These are phyloP conservation scores for Juncus inflexus DNA, from an alignment of 176 grass and related monocot genomes.

Conservation along the genomic window DNA sequence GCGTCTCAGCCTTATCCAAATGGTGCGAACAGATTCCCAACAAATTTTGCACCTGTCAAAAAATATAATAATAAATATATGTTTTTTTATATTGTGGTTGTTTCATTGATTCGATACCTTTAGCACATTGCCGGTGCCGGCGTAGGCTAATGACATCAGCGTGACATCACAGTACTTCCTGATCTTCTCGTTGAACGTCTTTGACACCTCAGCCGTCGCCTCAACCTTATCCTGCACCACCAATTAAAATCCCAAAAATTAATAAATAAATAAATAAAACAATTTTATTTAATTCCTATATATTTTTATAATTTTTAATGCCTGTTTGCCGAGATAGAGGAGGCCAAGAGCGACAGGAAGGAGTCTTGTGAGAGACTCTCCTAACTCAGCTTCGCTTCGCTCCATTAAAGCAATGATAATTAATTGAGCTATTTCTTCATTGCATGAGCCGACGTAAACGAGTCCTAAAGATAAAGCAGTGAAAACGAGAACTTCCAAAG, in stretches of 20 bases:
- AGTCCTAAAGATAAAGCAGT: constrained; percentile 77
- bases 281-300: background rate
- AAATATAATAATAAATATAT: background rate
- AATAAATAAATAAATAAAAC: background rate
- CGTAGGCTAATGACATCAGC: constrained; percentile 93
- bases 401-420: constrained; percentile 96
- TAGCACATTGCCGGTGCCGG: constrained; percentile 96
- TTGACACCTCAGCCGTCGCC: constrained; percentile 85
- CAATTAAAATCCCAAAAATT: constrained; percentile 19
- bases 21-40: constrained; percentile 87
- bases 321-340: constrained; percentile 98
- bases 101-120: constrained; percentile 66
- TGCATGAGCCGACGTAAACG: constrained; percentile 95
- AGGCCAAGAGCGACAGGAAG: constrained; percentile 92
- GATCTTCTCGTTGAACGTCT: constrained; percentile 99
- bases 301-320: background rate
- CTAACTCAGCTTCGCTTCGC: constrained; percentile 69
- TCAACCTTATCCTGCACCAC: constrained; percentile 73
- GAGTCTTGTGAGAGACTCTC: constrained; percentile 71
- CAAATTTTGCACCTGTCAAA: constrained; percentile 76
- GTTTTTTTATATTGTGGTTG: too few relatives aligned
- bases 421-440: constrained; percentile 92
- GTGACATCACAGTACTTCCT: constrained; percentile 97
- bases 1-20: constrained; percentile 89
- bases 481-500: constrained; percentile 88